phyloP scores from a whole-genome alignment of 441 rosid species.

The Erodium texanum region DNA sequence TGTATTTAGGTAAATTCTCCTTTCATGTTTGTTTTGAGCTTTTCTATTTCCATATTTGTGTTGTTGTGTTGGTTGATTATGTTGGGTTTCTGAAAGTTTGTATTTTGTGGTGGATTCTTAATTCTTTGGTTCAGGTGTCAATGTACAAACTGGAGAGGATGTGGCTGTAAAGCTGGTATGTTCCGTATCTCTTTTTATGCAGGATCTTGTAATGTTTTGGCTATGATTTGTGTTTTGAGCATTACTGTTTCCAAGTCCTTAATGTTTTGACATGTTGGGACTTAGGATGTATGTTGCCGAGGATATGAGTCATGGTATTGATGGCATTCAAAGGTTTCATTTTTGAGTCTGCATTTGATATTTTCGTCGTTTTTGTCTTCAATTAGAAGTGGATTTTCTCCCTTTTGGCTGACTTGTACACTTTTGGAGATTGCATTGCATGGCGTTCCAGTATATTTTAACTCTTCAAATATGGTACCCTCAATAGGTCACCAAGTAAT shows the following conservation, averaged over 20 bases:
- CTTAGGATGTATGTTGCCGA: too few species aligned
- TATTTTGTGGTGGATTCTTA: constrained; percentile 16
- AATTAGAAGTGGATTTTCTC: neutral
- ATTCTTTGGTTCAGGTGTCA: constrained; percentile 37
- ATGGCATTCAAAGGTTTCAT: neutral
- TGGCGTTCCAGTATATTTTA: neutral
- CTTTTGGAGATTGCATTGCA: neutral
- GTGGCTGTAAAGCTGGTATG: constrained; percentile 63
- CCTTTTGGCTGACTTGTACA: neutral
- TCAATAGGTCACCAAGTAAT: neutral
- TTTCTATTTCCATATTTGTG: neutral
- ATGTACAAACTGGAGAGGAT: constrained; percentile 59
- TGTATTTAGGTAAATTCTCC: constrained; percentile 57
- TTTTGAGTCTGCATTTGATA: neutral
- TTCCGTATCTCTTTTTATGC: neutral
- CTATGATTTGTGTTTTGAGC: neutral
- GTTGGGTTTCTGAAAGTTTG: constrained; percentile 5
- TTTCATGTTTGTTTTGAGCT: neutral
- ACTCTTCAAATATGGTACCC: neutral
- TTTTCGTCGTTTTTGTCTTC: neutral
- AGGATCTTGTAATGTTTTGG: neutral
- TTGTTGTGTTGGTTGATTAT: neutral
- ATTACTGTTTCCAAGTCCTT: neutral
- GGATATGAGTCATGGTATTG: neutral
- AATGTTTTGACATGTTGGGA: neutral